These are phyloP conservation scores for Aspergillus pseudotamarii DNA, from an alignment of 2,329 filamentous ascomycete species.

Conservation along the genomic window DNA sequence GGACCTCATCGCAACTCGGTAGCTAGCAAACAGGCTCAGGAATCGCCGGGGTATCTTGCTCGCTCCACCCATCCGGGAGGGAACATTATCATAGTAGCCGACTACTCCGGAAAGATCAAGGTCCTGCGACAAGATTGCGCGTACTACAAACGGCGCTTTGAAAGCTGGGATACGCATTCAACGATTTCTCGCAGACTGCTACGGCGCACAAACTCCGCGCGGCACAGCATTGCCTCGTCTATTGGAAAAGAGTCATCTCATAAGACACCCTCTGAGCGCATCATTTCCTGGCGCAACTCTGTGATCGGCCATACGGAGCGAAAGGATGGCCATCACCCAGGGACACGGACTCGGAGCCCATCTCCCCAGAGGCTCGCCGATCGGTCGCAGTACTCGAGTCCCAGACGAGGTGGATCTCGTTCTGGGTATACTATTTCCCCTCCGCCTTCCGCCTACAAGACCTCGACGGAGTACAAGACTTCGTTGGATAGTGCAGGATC, in stretches of 20 bases:
- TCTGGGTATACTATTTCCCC: conserved; percentile 32
- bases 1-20: conserved; percentile 29
- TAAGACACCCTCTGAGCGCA: conserved; percentile 69
- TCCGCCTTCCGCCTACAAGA: conserved; percentile 28
- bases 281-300: conserved; percentile 83
- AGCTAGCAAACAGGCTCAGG: conserved; percentile 56
- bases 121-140: conserved; percentile 96
- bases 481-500: conserved; percentile 25
- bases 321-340: conserved; percentile 44
- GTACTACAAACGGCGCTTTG: conserved; percentile 72
- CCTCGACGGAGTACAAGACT: conserved; percentile 20
- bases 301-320: conserved; percentile 54
- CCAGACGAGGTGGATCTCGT: conserved; percentile 26
- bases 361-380: conserved; percentile 51
- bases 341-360: conserved; percentile 45
- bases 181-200: conserved; percentile 72
- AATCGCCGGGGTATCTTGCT: conserved; percentile 75
- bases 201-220: conserved; percentile 57
- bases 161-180: conserved; percentile 76
- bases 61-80: conserved; percentile 76
- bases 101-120: conserved; percentile 86
- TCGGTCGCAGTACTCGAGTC: conserved; percentile 27
- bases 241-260: conserved; percentile 46
- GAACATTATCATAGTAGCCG: conserved; percentile 89
- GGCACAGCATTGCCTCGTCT: conserved; percentile 54